These are phyloP conservation scores for Hepatocystis sp. DNA, from an alignment of 169 alveolate genomes.

Conservation along the genomic window DNA sequence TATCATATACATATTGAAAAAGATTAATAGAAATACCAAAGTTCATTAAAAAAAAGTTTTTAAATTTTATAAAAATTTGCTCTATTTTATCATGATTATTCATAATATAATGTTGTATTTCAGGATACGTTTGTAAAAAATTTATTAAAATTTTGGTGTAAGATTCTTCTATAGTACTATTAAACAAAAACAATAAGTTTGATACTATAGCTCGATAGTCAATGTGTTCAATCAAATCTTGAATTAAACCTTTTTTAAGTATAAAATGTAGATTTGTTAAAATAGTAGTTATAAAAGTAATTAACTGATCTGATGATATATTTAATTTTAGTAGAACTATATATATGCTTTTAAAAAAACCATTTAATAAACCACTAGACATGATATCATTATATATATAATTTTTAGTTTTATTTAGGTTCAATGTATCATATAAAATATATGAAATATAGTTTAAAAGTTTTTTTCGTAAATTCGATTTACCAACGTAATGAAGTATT, in stretches of 20 bases:
- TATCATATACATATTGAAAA: conserved; percentile 62
- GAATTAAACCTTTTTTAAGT: conserved; percentile 12
- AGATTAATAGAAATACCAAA: conserved; percentile 60
- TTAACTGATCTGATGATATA: conserved; percentile 31
- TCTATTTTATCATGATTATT: conserved; percentile 42
- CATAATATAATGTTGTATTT: conserved; percentile 12
- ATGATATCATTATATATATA: conserved; percentile 21
- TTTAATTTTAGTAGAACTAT: conserved; percentile 50
- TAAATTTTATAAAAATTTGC: conserved; percentile 39
- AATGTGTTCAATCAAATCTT: conserved; percentile 47
- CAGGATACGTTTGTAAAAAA: conserved; percentile 21
- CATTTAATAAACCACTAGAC: conserved; percentile 37
- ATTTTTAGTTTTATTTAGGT: conserved; percentile 12
- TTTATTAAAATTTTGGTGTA: conserved; percentile 33
- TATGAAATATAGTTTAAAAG: conserved; percentile 24
- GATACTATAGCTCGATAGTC: conserved; percentile 44
- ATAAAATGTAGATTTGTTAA: conserved; percentile 16
- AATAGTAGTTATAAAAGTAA: conserved; percentile 4
- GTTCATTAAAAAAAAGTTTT: conserved; percentile 35
- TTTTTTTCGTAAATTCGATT: too few species aligned
- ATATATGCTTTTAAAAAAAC: conserved; percentile 18
- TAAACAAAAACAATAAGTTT: conserved; percentile 39
- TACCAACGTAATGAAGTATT: conserved; percentile 16
- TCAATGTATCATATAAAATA: conserved; percentile 25
- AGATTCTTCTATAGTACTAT: conserved; percentile 41